Percentiles rank a stretch among this genome's conserved stretches.
These are phyloP conservation scores for Ceratobasidium theobromae DNA, from an alignment of 1,284 basidiomycete genomes.

Conservation along the genomic window DNA sequence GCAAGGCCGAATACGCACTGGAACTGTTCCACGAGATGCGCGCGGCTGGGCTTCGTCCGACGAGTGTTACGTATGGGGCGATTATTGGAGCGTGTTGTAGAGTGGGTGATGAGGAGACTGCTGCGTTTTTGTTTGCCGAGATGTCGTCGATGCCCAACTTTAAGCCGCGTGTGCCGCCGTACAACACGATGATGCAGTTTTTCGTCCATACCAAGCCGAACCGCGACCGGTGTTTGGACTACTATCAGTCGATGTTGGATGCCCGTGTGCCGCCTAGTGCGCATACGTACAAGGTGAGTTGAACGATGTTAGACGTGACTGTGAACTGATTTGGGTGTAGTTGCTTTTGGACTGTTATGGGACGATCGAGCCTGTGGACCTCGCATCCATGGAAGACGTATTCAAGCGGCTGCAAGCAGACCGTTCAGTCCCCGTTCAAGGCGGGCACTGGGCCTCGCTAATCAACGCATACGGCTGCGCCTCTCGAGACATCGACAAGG, in stretches of 20 bases:
- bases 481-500: conserved; percentile 73
- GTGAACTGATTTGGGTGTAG: conserved; percentile 45
- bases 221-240: conserved; percentile 73
- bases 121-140: conserved; percentile 81
- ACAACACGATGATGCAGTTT: conserved; percentile 99
- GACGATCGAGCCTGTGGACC: conserved; percentile 79
- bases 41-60: conserved; percentile 62
- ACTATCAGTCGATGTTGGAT: conserved; percentile 68
- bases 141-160: conserved; percentile 79
- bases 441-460: conserved; percentile 88
- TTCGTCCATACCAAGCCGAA: conserved; percentile 89
- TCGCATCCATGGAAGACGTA: conserved; percentile 70
- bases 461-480: conserved; percentile 91
- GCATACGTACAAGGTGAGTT: conserved; percentile 87
- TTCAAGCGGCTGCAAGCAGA: conserved; percentile 65
- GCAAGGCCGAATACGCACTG: conserved; percentile 86
- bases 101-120: conserved; percentile 85
- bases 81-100: conserved; percentile 93
- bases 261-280: conserved; percentile 73
- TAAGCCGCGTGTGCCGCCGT: conserved; percentile 88
- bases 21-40: conserved; percentile 87
- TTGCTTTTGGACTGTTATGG: conserved; percentile 91
- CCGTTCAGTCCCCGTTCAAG: conserved; percentile 61
- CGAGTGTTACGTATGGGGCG: conserved; percentile 93
- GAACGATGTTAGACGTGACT: background rate